A percentile compares a stretch with the other conserved stretches of the same genome.
phyloP scores from a whole-genome alignment of 2,329 filamentous ascomycete genomes.

The Westerdykella aurantiaca region DNA sequence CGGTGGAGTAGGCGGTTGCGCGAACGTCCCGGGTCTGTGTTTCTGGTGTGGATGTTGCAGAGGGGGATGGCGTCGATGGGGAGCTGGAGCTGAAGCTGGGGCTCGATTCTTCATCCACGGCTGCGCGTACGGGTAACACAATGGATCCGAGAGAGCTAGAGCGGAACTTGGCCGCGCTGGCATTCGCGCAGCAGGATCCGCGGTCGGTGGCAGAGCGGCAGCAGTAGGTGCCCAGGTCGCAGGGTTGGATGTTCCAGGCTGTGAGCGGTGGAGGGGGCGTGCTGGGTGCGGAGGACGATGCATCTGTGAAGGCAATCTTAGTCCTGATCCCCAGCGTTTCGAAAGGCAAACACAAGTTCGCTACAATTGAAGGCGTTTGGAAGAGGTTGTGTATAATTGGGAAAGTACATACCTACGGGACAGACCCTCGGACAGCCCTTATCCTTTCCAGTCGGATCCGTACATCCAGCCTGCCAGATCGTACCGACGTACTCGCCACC shows the following conservation, averaged over 20 bases:
- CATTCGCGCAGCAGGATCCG: conserved; percentile 26
- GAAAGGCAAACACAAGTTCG: neutral
- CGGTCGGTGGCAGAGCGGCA: conserved; percentile 24
- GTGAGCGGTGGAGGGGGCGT: conserved; percentile 5
- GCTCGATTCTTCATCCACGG: conserved; percentile 3
- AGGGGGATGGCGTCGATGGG: conserved; percentile 1
- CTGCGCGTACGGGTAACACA: conserved; percentile 5
- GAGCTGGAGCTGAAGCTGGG: neutral
- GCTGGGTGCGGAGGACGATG: neutral
- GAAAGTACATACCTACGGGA: conserved; percentile 21
- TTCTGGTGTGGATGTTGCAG: neutral
- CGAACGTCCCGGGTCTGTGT: neutral
- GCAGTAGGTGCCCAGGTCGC: conserved; percentile 32
- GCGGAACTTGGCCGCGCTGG: conserved; percentile 18
- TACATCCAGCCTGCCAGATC: conserved; percentile 33
- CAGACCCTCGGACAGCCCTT: conserved; percentile 26
- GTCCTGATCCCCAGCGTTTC: neutral
- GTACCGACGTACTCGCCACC: conserved; percentile 22
- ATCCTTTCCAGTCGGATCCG: conserved; percentile 27
- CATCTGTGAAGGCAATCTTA: neutral
- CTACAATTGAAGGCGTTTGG: neutral
- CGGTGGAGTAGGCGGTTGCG: conserved; percentile 9
- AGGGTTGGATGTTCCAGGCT: conserved; percentile 33
- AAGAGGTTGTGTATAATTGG: neutral
- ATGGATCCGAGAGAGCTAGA: conserved; percentile 20